These are phyloP conservation scores for Tieghemiomyces parasiticus DNA, from an alignment of 192 early-diverging fungal genomes.

Conservation along the genomic window DNA sequence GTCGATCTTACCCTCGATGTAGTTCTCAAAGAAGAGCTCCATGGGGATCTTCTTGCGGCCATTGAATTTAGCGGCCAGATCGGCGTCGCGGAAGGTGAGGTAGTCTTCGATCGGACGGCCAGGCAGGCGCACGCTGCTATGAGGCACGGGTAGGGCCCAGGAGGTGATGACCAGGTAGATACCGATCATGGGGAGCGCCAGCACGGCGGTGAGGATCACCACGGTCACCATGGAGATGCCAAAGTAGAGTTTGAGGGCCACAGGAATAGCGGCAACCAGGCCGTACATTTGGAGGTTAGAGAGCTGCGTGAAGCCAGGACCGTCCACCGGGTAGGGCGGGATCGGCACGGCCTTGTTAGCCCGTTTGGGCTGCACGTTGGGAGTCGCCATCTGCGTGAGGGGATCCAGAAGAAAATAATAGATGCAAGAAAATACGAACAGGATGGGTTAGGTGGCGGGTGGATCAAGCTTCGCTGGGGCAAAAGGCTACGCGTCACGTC, in stretches of 20 bases:
- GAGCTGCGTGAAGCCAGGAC: slow-evolving; percentile 71
- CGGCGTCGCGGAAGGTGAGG: slow-evolving; percentile 73
- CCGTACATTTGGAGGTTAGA: slow-evolving; percentile 52
- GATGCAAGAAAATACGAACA: neutral
- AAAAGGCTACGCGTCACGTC: no score
- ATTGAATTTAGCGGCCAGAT: slow-evolving; percentile 53
- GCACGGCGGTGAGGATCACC: slow-evolving; percentile 38
- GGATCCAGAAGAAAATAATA: neutral
- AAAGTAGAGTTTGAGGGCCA: slow-evolving; percentile 42
- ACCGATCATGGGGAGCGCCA: slow-evolving; percentile 62
- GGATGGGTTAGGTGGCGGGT: no score
- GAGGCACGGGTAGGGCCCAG: slow-evolving; percentile 41
- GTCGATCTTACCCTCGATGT: slow-evolving; percentile 94
- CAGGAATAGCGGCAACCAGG: slow-evolving; percentile 45
- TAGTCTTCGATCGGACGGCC: slow-evolving; percentile 73
- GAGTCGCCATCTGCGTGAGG: neutral
- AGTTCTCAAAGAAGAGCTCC: slow-evolving; percentile 94
- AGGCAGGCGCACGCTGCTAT: slow-evolving; percentile 58
- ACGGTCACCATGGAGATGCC: slow-evolving; percentile 44
- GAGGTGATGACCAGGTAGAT: slow-evolving; percentile 50
- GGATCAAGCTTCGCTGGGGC: no score
- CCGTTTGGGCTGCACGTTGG: neutral
- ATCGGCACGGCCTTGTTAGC: slow-evolving; percentile 9
- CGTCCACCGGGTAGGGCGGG: slow-evolving; percentile 57
- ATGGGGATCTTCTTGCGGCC: slow-evolving; percentile 85